Evolutionary conservation across 148 eudicot genomes (phyloP).

Genomic region (Heliosperma pusillum): DNA sequence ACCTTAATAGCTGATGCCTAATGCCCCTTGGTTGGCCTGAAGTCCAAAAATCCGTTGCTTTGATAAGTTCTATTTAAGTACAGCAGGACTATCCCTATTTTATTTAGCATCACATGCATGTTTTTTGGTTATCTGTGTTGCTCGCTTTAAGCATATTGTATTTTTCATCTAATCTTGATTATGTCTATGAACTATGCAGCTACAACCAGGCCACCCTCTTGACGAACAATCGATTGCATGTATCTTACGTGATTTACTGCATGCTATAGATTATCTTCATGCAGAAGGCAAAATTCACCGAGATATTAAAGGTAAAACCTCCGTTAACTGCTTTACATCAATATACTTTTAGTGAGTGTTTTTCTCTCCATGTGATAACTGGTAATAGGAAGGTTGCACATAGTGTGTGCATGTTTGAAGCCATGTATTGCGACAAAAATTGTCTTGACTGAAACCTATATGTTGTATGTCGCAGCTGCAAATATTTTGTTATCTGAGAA

Average conservation of each 20-base stretch:
- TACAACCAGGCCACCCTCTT: slow-evolving; percentile 86
- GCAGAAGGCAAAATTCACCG: slow-evolving; percentile 94
- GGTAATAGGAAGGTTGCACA: neutral
- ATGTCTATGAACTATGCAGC: slow-evolving; percentile 67
- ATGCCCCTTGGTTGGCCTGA: slow-evolving; percentile 7
- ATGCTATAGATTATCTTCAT: slow-evolving; percentile 94
- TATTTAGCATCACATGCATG: neutral
- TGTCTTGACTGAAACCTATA: neutral
- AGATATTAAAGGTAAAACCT: slow-evolving; percentile 76
- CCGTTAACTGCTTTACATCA: neutral
- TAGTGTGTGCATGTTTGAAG: neutral
- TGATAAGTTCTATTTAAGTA: neutral
- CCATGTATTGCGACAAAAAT: slow-evolving; percentile 21
- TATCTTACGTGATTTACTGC: slow-evolving; percentile 89
- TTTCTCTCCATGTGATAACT: neutral
- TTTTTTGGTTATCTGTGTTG: neutral
- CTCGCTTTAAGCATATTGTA: neutral
- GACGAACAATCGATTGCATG: slow-evolving; percentile 90
- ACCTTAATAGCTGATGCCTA: neutral
- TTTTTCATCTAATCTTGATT: slow-evolving; percentile 20
- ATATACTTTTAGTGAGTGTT: neutral
- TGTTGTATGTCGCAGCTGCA: slow-evolving; percentile 69
- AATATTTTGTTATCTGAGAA: slow-evolving; percentile 88
- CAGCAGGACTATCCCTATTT: neutral
- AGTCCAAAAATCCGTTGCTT: neutral